Base-by-base conservation (phyloP, 176 grass and related monocot genomes). In the Triticum dicoccoides region DNA sequence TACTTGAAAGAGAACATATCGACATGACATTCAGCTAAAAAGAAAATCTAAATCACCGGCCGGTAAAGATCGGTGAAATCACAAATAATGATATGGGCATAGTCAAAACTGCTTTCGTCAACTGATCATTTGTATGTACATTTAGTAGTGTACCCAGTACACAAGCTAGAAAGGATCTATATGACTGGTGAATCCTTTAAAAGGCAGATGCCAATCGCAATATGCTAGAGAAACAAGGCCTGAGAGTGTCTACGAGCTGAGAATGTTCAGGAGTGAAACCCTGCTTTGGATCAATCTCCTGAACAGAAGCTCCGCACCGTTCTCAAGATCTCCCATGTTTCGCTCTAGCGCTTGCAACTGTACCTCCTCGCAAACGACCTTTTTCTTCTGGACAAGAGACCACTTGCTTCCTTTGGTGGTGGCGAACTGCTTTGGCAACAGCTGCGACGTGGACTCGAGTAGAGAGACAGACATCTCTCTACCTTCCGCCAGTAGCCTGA, bases 261-360 rank as follows among this genome's bases (percentile, higher is more conserved):
- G 80, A 73, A 88, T 83, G 79, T 90, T 93, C 42, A 90, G 78
- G 33, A 93, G 78, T 25, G 82, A 79, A 33, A 90, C 91, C 69
- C 86, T 88, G 44, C 56, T 70, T 18, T 88, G 88, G 76, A 93
- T 90, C 73, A 93, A 47, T 34, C 33, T 84, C 86, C 73, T 80
- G 79, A 91, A 87, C 3, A 89, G 52, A 42, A 73, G n/a, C 65
- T 77, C 84, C 2, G 71, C 24, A 34, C 59, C 34, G 11, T 37
- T 76, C 78, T 81, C 86, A 76, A 91, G 86, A 23, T 67, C 54
- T 6, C 44, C 86, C 33, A 93, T 77, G 62, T 38, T 85, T 62
- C 17, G 6, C 37, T 91, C 89, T 4, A 91, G 45, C n/a, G 24
- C 74, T 63, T 76, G 87, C 82, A 94, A 58, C 54, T 94, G 87